Percentiles rank a stretch among this genome's conserved stretches.
These are phyloP conservation scores for Phytophthora quininea DNA, from an alignment of 352 stramenopile genomes.

Conservation along the genomic window DNA sequence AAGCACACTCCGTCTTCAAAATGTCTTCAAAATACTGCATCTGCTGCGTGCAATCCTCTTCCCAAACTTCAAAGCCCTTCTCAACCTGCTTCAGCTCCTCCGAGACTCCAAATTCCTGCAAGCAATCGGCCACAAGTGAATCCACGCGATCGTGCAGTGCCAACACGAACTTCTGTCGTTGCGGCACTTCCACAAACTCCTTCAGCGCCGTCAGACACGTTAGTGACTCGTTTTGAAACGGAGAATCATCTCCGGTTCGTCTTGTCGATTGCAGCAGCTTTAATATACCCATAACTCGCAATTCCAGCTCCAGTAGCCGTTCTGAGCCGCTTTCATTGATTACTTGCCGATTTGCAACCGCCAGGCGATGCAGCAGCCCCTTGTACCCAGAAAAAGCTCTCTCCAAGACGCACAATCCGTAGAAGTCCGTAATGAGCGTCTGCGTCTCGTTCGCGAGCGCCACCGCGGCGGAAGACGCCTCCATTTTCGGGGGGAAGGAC, in stretches of 20 bases:
- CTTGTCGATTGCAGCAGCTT: constrained; percentile 18
- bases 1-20: not conserved
- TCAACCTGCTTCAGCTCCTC: not conserved
- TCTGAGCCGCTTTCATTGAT: not conserved
- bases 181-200: constrained; percentile 27
- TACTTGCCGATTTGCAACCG: not conserved
- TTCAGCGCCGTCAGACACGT: constrained; percentile 1
- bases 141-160: constrained; percentile 28
- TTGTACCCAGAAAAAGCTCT: constrained; percentile 14
- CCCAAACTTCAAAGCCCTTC: constrained; percentile 12
- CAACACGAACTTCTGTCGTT: constrained; percentile 28
- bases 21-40: constrained; percentile 10
- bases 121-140: constrained; percentile 10
- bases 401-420: not conserved
- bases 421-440: constrained; percentile 18
- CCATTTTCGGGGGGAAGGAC: not conserved
- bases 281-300: constrained; percentile 14
- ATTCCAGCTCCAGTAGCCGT: constrained; percentile 10
- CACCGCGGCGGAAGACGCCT: not conserved
- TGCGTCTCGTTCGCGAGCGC: constrained; percentile 3
- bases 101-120: not conserved
- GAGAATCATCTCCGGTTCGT: not conserved
- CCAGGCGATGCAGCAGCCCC: constrained; percentile 11
- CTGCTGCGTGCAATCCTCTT: constrained; percentile 5
- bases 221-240: not conserved